Evolutionary conservation across 345 rosid species (phyloP).

Genomic region (Salix brachista): DNA sequence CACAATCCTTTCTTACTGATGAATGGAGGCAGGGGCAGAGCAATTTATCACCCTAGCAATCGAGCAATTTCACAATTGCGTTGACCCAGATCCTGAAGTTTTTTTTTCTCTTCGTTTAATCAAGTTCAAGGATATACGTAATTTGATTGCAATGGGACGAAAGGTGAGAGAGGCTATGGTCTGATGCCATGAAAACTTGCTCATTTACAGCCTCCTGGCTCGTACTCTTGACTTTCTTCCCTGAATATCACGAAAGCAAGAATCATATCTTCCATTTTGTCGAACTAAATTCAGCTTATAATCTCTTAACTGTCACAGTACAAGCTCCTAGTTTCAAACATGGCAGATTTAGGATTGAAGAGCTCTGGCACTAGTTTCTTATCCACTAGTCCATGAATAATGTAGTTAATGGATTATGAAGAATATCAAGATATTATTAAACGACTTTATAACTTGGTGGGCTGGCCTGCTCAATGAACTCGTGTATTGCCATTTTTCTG

Average conservation of each 20-base stretch:
- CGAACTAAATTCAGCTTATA: neutral
- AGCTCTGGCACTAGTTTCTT: neutral
- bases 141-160: too few relatives aligned
- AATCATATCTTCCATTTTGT: neutral
- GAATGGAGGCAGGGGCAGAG: too few relatives aligned
- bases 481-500: neutral
- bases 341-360: neutral
- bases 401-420: neutral
- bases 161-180: neutral
- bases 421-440: neutral
- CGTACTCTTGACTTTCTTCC: neutral
- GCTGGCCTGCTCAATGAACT: neutral
- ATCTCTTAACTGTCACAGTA: neutral
- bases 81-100: too few relatives aligned
- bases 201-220: neutral
- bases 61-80: too few relatives aligned
- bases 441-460: neutral
- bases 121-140: too few relatives aligned
- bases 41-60: too few relatives aligned
- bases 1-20: too few relatives aligned
- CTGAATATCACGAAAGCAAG: neutral
- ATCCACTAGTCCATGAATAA: neutral
- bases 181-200: neutral
- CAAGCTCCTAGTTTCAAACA: neutral
- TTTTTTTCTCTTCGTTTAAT: too few relatives aligned